phyloP scores from a whole-genome alignment of 305 asterid genomes.

The Rubia tinctorum region DNA sequence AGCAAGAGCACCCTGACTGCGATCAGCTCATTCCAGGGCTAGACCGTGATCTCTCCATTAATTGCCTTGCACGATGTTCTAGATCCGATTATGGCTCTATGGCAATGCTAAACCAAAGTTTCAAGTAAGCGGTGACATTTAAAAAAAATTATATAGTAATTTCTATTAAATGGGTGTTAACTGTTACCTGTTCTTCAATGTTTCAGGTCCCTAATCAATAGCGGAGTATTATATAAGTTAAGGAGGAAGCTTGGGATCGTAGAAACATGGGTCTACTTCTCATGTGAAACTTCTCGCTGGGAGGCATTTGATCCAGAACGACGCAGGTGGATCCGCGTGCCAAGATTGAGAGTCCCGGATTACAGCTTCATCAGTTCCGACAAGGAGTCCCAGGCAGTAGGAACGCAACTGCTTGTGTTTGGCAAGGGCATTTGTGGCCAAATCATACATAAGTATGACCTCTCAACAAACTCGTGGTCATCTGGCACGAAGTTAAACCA shows the following conservation, averaged over 20 bases:
- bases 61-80: slow-evolving; percentile 58
- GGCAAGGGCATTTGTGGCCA: slow-evolving; percentile 56
- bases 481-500: slow-evolving; percentile 47
- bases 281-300: slow-evolving; percentile 65
- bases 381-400: slow-evolving; percentile 79
- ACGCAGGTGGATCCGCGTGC: slow-evolving; percentile 52
- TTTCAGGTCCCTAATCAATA: slow-evolving; percentile 53
- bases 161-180: too few species aligned
- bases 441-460: slow-evolving; percentile 48
- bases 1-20: slow-evolving; percentile 27
- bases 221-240: slow-evolving; percentile 52
- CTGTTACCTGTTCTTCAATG: not conserved
- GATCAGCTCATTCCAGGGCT: slow-evolving; percentile 52
- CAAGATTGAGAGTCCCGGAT: slow-evolving; percentile 39
- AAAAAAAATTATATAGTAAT: too few species aligned
- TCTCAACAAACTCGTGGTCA: slow-evolving; percentile 65
- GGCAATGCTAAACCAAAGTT: slow-evolving; percentile 54
- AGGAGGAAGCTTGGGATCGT: slow-evolving; percentile 47
- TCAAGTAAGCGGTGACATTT: slow-evolving; percentile 22
- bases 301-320: slow-evolving; percentile 69
- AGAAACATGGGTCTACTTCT: slow-evolving; percentile 82
- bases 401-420: slow-evolving; percentile 79
- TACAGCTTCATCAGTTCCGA: slow-evolving; percentile 56
- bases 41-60: slow-evolving; percentile 66
- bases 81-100: slow-evolving; percentile 56